A percentile compares a stretch with the other conserved stretches of the same genome.
These are phyloP conservation scores for Fusarium falciforme DNA, from an alignment of 2,329 filamentous ascomycete species.

Conservation along the genomic window DNA sequence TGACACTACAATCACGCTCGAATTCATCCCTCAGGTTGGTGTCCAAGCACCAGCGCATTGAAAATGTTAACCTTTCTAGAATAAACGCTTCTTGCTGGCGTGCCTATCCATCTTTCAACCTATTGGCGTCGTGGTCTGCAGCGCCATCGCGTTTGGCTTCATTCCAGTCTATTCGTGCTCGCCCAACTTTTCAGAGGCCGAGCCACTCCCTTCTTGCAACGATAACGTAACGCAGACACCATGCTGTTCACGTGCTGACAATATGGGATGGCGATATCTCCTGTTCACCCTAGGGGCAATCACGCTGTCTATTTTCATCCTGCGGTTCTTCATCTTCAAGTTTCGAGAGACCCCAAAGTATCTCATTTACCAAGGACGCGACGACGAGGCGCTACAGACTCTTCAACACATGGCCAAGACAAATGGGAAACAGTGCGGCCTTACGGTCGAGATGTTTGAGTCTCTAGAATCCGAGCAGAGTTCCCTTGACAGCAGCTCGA, in stretches of 20 bases:
- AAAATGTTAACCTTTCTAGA: conserved; percentile 17
- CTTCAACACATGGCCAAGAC: conserved; percentile 59
- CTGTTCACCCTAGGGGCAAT: conserved; percentile 58
- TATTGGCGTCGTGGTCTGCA: conserved; percentile 63
- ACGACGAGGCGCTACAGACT: conserved; percentile 59
- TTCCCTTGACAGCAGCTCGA: conserved; percentile 30
- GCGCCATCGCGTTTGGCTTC: conserved; percentile 63
- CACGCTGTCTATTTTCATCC: conserved; percentile 55
- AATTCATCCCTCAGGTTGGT: conserved; percentile 61
- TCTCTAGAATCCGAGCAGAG: conserved; percentile 38
- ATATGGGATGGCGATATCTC: conserved; percentile 65
- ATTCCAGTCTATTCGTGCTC: conserved; percentile 63
- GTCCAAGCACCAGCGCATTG: fast-evolving
- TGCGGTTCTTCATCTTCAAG: conserved; percentile 60
- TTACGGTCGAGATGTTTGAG: conserved; percentile 53
- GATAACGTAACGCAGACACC: conserved; percentile 40
- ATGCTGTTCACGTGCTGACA: conserved; percentile 54
- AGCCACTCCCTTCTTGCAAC: conserved; percentile 58
- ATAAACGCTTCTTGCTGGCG: conserved; percentile 63
- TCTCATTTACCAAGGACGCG: conserved; percentile 56
- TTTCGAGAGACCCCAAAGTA: conserved; percentile 61
- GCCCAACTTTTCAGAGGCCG: conserved; percentile 60
- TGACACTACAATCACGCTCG: conserved; percentile 66
- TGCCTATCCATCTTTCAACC: conserved; percentile 67
- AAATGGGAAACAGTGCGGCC: conserved; percentile 49